Evolutionary conservation across 2,329 filamentous ascomycete genomes (phyloP).

Genomic region (Fusarium sp.): DNA sequence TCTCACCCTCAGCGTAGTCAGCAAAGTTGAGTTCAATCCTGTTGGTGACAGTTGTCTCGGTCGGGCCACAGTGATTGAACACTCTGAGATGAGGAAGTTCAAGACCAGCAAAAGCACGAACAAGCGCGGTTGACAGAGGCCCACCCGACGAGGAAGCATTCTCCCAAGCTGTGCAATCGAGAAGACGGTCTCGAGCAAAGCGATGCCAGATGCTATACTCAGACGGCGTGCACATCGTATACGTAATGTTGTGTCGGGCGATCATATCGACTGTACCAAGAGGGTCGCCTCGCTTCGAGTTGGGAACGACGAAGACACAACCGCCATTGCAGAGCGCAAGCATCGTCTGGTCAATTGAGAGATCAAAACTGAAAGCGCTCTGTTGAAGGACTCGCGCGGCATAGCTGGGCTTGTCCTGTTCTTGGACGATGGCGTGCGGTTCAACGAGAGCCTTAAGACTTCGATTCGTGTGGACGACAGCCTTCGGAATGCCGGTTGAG

Average conservation of each 20-base stretch:
- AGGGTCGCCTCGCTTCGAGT: background rate
- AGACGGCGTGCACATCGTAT: constrained; percentile 5
- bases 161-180: background rate
- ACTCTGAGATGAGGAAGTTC: background rate
- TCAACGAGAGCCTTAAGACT: constrained; percentile 1
- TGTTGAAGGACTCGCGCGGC: constrained; percentile 10
- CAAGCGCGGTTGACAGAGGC: background rate
- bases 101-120: background rate
- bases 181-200: constrained; percentile 1
- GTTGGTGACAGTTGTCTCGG: background rate
- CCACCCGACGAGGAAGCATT: constrained; percentile 1
- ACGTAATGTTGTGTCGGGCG: background rate
- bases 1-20: background rate
- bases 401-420: background rate
- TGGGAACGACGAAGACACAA: background rate
- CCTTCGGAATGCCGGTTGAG: constrained; percentile 17
- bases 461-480: background rate
- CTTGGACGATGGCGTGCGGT: background rate
- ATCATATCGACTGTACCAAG: constrained; percentile 10
- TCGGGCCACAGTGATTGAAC: background rate
- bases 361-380: constrained; percentile 23
- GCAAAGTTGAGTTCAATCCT: background rate
- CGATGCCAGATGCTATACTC: constrained; percentile 18
- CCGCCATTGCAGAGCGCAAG: constrained; percentile 11
- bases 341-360: constrained; percentile 16